Base-by-base conservation (phyloP, 2,329 filamentous ascomycete genomes). In the Cercospora sp. region DNA sequence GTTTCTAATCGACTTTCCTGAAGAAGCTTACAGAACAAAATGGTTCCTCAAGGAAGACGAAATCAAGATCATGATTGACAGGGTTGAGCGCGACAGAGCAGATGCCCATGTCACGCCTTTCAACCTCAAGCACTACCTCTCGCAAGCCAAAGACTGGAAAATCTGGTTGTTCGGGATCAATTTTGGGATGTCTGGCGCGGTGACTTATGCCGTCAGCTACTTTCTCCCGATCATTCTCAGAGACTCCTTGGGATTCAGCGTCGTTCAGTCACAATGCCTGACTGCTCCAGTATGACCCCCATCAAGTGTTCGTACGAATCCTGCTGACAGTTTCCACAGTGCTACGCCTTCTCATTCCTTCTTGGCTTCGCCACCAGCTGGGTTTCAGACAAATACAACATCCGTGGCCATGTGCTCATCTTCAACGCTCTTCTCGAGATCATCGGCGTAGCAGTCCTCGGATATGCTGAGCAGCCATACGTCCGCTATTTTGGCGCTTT, bases 401-500 rank as follows among this genome's bases (percentile, higher is more conserved):
- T 60, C 16, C 30, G 63, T 12, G 63, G 63, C 51, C 48, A 59
- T 4, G 81, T 92, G 72, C 83, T 93, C 69, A 72, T 87, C 63
- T 83, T 85, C 80, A 92, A 93, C 81, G 86, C 87, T 79, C 28
- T 90, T 2, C 80, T 92, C 30, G 53, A 63, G 13, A 64, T 93
- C 60, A 85, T 92, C 66, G 91, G 91, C 2, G 81, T 93, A 5
- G 86, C 89, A 28, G 87, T 94, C 75, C 89, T 93, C 82, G 91
- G 90, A 36, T 94, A 89, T 81, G 83, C 86, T 55, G 75, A 79
- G 26, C 84, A 79, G 70, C 73, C 86, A 16, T 60, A 60, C 2
- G 86, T 88, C 9, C 86, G 90, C 59, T 93, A 92, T 79, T 88
- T 92, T 70, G 91, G 90, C 65, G 85, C 92, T 66, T 94, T 93